These are phyloP conservation scores for Endocalyx cinctus DNA, from an alignment of 2,329 filamentous ascomycete species.

Conservation along the genomic window DNA sequence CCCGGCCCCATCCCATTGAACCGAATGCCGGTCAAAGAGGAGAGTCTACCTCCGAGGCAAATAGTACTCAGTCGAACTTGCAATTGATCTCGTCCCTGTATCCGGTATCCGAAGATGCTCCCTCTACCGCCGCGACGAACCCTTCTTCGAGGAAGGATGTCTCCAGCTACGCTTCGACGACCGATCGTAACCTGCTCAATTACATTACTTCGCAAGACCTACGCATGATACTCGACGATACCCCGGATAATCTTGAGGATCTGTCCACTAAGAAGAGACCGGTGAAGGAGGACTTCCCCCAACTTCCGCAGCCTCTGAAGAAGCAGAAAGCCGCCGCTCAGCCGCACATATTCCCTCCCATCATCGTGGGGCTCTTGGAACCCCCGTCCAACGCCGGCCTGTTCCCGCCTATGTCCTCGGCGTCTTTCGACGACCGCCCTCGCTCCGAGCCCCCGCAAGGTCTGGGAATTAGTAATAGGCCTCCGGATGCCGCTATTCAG, in stretches of 20 bases:
- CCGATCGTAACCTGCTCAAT: slow-evolving; percentile 20
- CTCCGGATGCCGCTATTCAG: slow-evolving; percentile 22
- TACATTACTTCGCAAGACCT: slow-evolving; percentile 39
- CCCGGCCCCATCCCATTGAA: slow-evolving; percentile 43
- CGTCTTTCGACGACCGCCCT: slow-evolving; percentile 46
- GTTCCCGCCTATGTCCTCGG: slow-evolving; percentile 60
- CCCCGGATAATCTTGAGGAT: slow-evolving; percentile 39
- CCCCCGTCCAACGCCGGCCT: slow-evolving; percentile 56
- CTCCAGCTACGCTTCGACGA: slow-evolving; percentile 9
- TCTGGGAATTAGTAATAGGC: slow-evolving; percentile 30
- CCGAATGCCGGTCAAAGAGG: slow-evolving; percentile 39
- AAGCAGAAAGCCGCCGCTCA: slow-evolving; percentile 55
- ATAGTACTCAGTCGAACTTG: slow-evolving; percentile 18
- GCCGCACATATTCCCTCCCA: slow-evolving; percentile 55
- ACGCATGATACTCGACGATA: slow-evolving; percentile 42
- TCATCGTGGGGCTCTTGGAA: slow-evolving; percentile 60
- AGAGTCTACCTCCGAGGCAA: slow-evolving; percentile 31
- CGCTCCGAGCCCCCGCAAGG: slow-evolving; percentile 39
- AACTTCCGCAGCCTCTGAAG: slow-evolving; percentile 60
- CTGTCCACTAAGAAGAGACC: slow-evolving; percentile 51
- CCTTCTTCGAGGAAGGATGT: slow-evolving; percentile 22
- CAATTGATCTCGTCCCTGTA: slow-evolving; percentile 24
- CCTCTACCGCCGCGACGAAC: slow-evolving; percentile 7
- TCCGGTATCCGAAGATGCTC: slow-evolving; percentile 23
- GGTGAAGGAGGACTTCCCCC: slow-evolving; percentile 57